phyloP scores from a whole-genome alignment of 192 early-diverging fungal genomes.

The Dissophora ornata region DNA sequence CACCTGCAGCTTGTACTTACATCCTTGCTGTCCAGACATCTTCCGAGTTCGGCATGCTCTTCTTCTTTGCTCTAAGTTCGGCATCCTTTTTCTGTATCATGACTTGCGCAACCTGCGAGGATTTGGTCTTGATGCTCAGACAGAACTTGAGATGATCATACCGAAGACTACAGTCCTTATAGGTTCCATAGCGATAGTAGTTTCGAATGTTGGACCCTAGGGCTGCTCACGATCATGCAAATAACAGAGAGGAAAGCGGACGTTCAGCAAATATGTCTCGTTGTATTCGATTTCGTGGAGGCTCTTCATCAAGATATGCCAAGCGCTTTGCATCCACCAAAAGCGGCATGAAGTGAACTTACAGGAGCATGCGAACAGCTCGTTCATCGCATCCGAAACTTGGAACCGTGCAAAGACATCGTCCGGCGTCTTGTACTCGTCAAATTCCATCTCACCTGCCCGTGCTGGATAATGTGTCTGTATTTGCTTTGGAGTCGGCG shows the following conservation, averaged over 20 bases:
- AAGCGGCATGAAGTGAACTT: too few species aligned
- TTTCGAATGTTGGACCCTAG: constrained; percentile 59
- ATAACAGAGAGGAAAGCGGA: too few species aligned
- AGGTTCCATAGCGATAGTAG: constrained; percentile 61
- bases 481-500: not conserved
- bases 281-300: too few species aligned
- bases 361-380: constrained; percentile 42
- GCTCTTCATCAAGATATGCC: too few species aligned
- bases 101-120: constrained; percentile 56
- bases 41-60: constrained; percentile 49
- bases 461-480: not conserved
- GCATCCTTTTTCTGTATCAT: constrained; percentile 50
- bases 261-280: too few species aligned
- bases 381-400: constrained; percentile 42
- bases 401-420: constrained; percentile 36
- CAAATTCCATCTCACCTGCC: constrained; percentile 9
- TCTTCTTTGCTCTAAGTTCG: constrained; percentile 36
- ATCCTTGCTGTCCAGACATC: constrained; percentile 56
- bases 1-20: constrained; percentile 25
- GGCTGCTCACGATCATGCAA: constrained; percentile 34
- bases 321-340: too few species aligned
- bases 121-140: constrained; percentile 58
- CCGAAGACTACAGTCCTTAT: constrained; percentile 50
- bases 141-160: constrained; percentile 63
- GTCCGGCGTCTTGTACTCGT: constrained; percentile 41